Conservation (phyloP, 169 alveolate genomes). For the Babesia gibsoni region DNA sequence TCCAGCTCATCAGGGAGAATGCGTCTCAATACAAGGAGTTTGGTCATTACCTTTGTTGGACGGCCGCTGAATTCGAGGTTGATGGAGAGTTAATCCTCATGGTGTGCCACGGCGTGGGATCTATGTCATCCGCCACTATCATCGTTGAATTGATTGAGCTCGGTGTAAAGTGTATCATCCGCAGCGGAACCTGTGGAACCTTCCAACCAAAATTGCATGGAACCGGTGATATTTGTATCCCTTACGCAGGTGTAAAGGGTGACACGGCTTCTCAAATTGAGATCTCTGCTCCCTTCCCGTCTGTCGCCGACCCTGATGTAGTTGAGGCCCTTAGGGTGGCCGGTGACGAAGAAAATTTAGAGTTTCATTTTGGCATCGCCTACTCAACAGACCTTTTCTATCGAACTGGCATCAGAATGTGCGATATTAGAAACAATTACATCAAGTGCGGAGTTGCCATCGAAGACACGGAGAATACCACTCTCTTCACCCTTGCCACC, state of each 20-base stretch:
- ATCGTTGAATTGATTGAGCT: constrained; percentile 25
- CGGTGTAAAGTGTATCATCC: constrained; percentile 38
- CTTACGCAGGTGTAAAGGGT: constrained; percentile 33
- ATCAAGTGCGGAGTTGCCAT: constrained; percentile 31
- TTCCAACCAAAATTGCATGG: constrained; percentile 1
- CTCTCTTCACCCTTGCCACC: constrained; percentile 10
- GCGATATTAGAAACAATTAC: constrained; percentile 1
- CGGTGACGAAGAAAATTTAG: constrained; percentile 1
- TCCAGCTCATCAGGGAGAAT: constrained; percentile 2
- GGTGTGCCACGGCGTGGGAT: constrained; percentile 35
- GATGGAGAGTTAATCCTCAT: constrained; percentile 33
- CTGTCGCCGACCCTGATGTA: constrained; percentile 48
- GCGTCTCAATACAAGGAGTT: constrained; percentile 18
- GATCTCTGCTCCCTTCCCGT: constrained; percentile 29
- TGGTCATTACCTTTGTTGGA: constrained; percentile 37
- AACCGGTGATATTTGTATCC: constrained; percentile 23
- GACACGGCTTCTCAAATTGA: constrained; percentile 13
- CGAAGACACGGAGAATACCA: constrained; percentile 40
- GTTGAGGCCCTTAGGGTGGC: constrained; percentile 44
- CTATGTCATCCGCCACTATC: constrained; percentile 8
- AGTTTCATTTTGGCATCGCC: constrained; percentile 17
- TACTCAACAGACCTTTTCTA: constrained; percentile 38
- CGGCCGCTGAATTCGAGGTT: constrained; percentile 21
- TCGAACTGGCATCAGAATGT: constrained; percentile 10
- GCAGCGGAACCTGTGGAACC: constrained; percentile 24